Evolutionary conservation across 768 basidiomycete species (phyloP).

Genomic region (Phlebiopsis flavidoalba): DNA sequence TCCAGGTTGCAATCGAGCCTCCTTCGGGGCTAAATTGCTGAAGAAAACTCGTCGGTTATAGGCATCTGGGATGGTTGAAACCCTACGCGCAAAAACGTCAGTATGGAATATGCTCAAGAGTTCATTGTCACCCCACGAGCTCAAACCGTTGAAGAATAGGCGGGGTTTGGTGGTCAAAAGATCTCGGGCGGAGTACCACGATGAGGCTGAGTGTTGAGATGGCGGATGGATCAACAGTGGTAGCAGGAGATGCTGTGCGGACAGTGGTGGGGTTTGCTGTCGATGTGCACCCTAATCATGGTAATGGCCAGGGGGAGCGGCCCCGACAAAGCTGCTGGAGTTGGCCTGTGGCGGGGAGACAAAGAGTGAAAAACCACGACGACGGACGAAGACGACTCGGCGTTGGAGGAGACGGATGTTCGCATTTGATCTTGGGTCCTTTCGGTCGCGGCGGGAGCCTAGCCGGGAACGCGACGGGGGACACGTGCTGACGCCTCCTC

Average conservation of each 20-base stretch:
- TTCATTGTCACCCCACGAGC: background rate
- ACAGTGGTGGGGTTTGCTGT: background rate
- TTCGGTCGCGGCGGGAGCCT: slow-evolving; percentile 8
- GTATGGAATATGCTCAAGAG: background rate
- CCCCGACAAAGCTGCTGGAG: background rate
- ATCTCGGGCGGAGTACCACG: background rate
- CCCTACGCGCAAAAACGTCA: background rate
- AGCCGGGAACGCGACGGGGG: slow-evolving; percentile 3
- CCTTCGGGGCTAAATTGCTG: background rate
- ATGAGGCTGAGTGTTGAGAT: background rate
- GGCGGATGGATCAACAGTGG: background rate
- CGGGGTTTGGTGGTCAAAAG: background rate
- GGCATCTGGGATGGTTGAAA: background rate
- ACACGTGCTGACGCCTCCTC: slow-evolving; percentile 9
- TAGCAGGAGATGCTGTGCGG: background rate
- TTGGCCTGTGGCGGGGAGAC: slow-evolving; percentile 4
- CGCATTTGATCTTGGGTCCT: background rate
- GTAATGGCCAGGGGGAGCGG: slow-evolving; percentile 8
- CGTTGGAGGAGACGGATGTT: background rate
- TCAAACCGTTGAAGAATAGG: background rate
- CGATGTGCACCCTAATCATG: background rate
- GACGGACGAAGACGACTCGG: background rate
- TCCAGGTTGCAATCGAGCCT: background rate
- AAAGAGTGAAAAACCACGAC: background rate
- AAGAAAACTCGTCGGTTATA: slow-evolving; percentile 3